Conservation (phyloP, 345 rosid species). For the Dipteronia dyeriana region DNA sequence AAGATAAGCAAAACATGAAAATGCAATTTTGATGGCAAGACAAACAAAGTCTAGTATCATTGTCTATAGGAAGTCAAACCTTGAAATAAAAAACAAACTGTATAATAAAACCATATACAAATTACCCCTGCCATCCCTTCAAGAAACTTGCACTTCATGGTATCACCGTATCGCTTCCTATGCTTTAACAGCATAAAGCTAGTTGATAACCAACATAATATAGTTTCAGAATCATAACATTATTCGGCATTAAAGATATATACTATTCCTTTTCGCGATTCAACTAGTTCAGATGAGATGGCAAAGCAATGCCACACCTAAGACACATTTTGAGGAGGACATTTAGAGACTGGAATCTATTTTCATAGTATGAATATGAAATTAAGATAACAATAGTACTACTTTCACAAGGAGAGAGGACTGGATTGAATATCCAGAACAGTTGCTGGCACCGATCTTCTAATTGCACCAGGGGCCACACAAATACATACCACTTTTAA, state of each 20-base stretch:
- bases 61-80: background rate
- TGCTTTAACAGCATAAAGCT: background rate
- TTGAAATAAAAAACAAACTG: background rate
- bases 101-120: background rate
- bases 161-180: background rate
- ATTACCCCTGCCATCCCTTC: background rate
- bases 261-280: background rate
- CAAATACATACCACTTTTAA: background rate
- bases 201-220: conserved; percentile 1
- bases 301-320: background rate
- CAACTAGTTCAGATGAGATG: background rate
- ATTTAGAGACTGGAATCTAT: no score
- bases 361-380: background rate
- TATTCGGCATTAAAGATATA: background rate
- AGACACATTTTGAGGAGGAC: background rate
- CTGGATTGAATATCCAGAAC: no score
- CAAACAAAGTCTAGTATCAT: background rate
- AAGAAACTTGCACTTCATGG: background rate
- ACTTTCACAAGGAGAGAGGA: background rate
- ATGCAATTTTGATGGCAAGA: conserved; percentile 14
- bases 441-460: background rate
- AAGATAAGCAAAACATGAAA: conserved; percentile 1
- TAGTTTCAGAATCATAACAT: background rate
- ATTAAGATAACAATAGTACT: background rate
- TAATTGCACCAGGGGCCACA: background rate